A percentile compares a stretch with the other conserved stretches of the same genome.
phyloP scores from a whole-genome alignment of 1,284 basidiomycete genomes.

The Exobasidium cylindrosporum region DNA sequence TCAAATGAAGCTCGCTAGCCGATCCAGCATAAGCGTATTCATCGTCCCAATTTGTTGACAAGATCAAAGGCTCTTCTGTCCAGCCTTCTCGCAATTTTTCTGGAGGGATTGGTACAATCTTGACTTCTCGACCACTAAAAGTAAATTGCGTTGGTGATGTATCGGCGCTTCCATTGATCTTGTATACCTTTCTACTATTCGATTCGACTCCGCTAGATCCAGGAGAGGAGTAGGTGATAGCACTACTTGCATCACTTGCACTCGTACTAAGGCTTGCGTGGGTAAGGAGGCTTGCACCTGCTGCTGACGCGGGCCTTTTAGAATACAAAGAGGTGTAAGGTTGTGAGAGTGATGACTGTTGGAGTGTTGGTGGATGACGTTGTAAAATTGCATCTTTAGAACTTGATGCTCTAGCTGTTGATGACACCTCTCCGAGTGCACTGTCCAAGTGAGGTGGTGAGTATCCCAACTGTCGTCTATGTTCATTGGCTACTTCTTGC shows the following conservation, averaged over 20 bases:
- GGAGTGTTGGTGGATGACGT: neutral
- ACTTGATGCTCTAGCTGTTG: neutral
- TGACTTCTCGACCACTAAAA: neutral
- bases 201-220: conserved; percentile 5
- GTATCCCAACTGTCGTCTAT: neutral
- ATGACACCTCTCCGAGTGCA: neutral
- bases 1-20: neutral
- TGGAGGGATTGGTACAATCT: neutral
- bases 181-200: neutral
- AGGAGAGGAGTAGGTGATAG: conserved; percentile 6
- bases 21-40: neutral
- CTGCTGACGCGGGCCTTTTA: neutral
- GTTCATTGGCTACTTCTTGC: neutral
- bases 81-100: neutral
- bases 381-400: neutral
- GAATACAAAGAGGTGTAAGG: neutral
- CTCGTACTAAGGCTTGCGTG: neutral
- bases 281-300: neutral
- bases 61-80: neutral
- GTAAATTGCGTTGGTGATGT: neutral
- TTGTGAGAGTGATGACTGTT: neutral
- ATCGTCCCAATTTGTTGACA: too few species aligned
- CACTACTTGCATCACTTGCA: conserved; percentile 7
- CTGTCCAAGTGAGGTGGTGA: neutral
- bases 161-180: neutral